Evolutionary conservation across 805 yeast species (phyloP).

Genomic region (Ogataea methanolica): DNA sequence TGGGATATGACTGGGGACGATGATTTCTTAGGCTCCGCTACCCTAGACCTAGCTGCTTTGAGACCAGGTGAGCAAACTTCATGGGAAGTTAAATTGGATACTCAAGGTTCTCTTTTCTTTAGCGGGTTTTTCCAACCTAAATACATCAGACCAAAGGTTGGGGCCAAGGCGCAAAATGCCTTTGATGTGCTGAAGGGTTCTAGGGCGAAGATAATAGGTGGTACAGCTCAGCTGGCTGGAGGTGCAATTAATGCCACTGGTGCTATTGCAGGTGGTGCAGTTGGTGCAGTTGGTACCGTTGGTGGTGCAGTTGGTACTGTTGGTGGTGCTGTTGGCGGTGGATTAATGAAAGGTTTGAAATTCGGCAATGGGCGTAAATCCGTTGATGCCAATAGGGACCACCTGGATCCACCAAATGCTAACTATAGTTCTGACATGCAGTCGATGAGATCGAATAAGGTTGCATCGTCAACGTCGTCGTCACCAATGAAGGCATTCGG

Average conservation of each 20-base stretch:
- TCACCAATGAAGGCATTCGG: conserved; percentile 6
- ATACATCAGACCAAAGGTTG: conserved; percentile 60
- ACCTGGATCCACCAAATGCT: conserved; percentile 15
- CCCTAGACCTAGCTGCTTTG: conserved; percentile 45
- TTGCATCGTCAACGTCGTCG: conserved; percentile 11
- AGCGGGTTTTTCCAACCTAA: conserved; percentile 57
- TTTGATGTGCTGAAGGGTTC: conserved; percentile 34
- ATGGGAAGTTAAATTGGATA: conserved; percentile 47
- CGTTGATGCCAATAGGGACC: conserved; percentile 10
- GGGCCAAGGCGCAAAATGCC: conserved; percentile 36
- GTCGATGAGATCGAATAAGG: conserved; percentile 30
- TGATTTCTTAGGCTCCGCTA: conserved; percentile 51
- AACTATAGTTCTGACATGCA: conserved; percentile 30
- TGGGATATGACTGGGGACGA: conserved; percentile 78
- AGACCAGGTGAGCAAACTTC: conserved; percentile 38
- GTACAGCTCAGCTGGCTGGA: conserved; percentile 35
- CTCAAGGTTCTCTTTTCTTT: conserved; percentile 61
- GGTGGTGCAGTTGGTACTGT: conserved; percentile 36
- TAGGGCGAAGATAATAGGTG: conserved; percentile 46
- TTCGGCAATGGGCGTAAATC: conserved; percentile 16
- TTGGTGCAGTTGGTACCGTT: conserved; percentile 36
- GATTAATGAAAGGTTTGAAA: conserved; percentile 19
- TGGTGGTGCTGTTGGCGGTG: conserved; percentile 36
- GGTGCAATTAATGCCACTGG: conserved; percentile 39
- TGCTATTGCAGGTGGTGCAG: conserved; percentile 34